A percentile compares a stretch with the other conserved stretches of the same genome.
Evolutionary conservation across 805 yeast genomes (phyloP).

Genomic region (Candida mattraensis): DNA sequence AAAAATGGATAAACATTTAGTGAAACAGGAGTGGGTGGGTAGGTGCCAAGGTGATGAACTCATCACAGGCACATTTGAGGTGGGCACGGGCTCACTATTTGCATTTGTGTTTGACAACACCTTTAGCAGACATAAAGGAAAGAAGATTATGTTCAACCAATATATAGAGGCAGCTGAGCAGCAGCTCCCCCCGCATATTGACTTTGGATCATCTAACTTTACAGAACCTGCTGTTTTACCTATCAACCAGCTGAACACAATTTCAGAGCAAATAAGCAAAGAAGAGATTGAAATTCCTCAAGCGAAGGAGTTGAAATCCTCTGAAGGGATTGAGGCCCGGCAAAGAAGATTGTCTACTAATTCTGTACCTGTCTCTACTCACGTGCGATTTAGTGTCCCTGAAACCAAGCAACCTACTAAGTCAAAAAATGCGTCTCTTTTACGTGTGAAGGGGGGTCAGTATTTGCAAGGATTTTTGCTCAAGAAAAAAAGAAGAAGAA

Average conservation of each 20-base stretch:
- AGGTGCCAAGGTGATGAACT: conserved; percentile 59
- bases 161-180: conserved; percentile 26
- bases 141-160: conserved; percentile 71
- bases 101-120: conserved; percentile 94
- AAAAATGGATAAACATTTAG: conserved; percentile 53
- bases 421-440: conserved; percentile 28
- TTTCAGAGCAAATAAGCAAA: conserved; percentile 8
- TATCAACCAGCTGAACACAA: conserved; percentile 12
- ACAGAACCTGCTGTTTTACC: conserved; percentile 4
- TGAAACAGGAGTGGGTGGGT: conserved; percentile 54
- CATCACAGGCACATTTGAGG: conserved; percentile 61
- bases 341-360: conserved; percentile 5
- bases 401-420: conserved; percentile 14
- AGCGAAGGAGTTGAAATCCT: conserved; percentile 1
- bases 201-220: too few relatives aligned
- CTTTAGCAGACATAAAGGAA: conserved; percentile 80
- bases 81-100: conserved; percentile 63
- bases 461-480: conserved; percentile 74
- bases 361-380: conserved; percentile 11
- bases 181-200: too few relatives aligned
- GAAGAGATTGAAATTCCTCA: conserved; percentile 6
- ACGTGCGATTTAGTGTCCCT: conserved; percentile 31
- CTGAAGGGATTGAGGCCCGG: background rate
- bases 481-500: conserved; percentile 71
- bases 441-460: conserved; percentile 60